Percentiles rank a stretch among this genome's conserved stretches.
phyloP scores from a whole-genome alignment of 805 yeast species.

The Saccharomycopsis sp. region DNA sequence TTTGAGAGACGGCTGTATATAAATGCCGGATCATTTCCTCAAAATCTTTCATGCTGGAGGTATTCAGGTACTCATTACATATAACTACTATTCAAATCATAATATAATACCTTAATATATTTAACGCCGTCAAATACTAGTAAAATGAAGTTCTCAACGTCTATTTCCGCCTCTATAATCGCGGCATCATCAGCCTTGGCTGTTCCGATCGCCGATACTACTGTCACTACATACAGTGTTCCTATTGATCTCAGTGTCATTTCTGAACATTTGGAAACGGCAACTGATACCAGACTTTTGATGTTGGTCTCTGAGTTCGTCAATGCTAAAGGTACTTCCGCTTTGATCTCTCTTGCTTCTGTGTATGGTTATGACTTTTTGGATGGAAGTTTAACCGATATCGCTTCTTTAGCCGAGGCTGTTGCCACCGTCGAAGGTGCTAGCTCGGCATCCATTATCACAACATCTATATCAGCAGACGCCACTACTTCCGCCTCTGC shows the following conservation, averaged over 20 bases:
- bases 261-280: conserved; percentile 10
- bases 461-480: background rate
- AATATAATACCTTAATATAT: background rate
- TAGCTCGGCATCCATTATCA: conserved; percentile 2
- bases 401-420: conserved; percentile 14
- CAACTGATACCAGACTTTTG: conserved; percentile 16
- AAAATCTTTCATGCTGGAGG: background rate
- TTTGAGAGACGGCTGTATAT: background rate
- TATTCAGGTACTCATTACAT: no score
- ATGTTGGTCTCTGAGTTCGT: conserved; percentile 18
- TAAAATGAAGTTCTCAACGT: background rate
- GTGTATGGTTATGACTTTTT: conserved; percentile 19
- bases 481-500: conserved; percentile 2
- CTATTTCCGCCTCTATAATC: background rate
- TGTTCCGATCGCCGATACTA: background rate
- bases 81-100: no score
- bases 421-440: conserved; percentile 18
- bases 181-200: background rate
- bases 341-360: conserved; percentile 20
- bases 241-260: conserved; percentile 17
- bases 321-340: conserved; percentile 21
- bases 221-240: conserved; percentile 5
- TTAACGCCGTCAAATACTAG: no score
- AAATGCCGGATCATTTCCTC: background rate
- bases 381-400: conserved; percentile 17